phyloP scores from a whole-genome alignment of 306 rosid genomes.

The Pachyrhizus erosus region DNA sequence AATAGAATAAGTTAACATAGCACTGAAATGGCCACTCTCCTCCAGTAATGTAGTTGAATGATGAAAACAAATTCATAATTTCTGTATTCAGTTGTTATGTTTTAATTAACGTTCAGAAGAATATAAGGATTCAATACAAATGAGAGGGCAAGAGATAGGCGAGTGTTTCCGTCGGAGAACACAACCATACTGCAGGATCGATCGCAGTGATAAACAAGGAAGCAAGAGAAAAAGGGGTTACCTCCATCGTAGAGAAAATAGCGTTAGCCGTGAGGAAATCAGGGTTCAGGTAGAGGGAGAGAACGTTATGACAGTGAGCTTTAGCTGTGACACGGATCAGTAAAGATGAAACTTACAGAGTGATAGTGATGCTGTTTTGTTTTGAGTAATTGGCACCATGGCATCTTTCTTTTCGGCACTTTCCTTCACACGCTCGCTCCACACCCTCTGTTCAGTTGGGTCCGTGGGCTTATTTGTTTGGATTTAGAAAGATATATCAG shows the following conservation, averaged over 20 bases:
- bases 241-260: slow-evolving; percentile 70
- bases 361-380: not conserved
- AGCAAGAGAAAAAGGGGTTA: slow-evolving; percentile 37
- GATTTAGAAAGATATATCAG: too few species aligned
- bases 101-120: not conserved
- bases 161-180: not conserved
- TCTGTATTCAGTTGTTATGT: not conserved
- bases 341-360: not conserved
- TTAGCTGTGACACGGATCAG: not conserved
- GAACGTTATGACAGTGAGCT: too few species aligned
- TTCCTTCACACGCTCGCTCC: not conserved
- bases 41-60: not conserved
- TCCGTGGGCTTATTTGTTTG: too few species aligned
- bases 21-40: not conserved
- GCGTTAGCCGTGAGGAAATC: slow-evolving; percentile 59
- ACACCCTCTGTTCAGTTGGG: too few species aligned
- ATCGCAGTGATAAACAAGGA: not conserved
- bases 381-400: not conserved
- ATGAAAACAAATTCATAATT: not conserved
- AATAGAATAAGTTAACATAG: not conserved
- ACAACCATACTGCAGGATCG: not conserved
- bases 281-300: slow-evolving; percentile 41
- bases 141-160: not conserved
- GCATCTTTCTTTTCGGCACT: not conserved
- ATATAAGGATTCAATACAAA: not conserved